Evolutionary conservation across 257 asterid genomes (phyloP).

Genomic region (Fraxinus cuspidata): DNA sequence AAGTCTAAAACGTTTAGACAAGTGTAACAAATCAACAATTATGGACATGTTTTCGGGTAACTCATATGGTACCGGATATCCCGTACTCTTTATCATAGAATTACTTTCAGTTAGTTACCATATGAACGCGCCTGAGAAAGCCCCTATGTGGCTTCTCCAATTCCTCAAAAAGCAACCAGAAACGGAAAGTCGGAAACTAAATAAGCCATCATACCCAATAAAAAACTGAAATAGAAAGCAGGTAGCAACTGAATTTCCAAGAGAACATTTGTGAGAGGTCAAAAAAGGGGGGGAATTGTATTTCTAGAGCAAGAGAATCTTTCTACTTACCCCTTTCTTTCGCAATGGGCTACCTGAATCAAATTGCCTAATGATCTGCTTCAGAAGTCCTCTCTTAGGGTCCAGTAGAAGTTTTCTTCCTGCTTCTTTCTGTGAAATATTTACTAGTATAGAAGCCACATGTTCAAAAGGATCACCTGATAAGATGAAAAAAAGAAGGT

Average conservation of each 20-base stretch:
- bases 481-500: constrained; percentile 6
- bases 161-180: constrained; percentile 13
- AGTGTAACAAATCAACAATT: not conserved
- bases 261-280: not conserved
- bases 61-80: not conserved
- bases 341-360: constrained; percentile 73
- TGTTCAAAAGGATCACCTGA: constrained; percentile 90
- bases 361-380: constrained; percentile 84
- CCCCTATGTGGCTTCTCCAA: not conserved
- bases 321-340: constrained; percentile 78
- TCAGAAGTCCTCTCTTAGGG: constrained; percentile 81
- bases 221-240: not conserved
- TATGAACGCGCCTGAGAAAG: not conserved
- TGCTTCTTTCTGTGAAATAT: constrained; percentile 75
- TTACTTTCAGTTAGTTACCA: too few relatives aligned
- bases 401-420: constrained; percentile 91
- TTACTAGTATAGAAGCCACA: constrained; percentile 90
- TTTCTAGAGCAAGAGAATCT: not conserved
- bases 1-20: not conserved
- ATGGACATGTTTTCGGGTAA: not conserved
- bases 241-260: not conserved
- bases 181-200: not conserved
- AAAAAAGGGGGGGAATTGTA: not conserved
- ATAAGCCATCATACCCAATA: not conserved
- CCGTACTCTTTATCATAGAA: too few relatives aligned